Percentiles rank a stretch among this genome's conserved stretches.
Evolutionary conservation across 2,329 filamentous ascomycete species (phyloP).

Genomic region (Didymella keratinophila): DNA sequence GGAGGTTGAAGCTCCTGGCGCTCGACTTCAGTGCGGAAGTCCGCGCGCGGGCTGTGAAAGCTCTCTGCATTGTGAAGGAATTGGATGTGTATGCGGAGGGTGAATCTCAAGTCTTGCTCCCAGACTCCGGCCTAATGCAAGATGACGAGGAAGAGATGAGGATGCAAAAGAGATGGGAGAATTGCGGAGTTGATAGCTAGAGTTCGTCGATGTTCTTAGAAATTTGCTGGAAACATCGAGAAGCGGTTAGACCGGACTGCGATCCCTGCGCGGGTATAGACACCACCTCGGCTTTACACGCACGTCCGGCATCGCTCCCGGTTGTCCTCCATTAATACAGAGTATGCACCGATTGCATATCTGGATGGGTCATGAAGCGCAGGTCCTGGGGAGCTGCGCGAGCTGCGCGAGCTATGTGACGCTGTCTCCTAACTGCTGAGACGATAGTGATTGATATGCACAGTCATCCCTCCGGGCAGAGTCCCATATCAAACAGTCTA

Average conservation of each 20-base stretch:
- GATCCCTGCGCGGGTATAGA: constrained; percentile 16
- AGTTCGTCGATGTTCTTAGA: constrained; percentile 26
- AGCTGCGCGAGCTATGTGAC: no score
- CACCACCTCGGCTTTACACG: constrained; percentile 16
- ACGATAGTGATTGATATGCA: no score
- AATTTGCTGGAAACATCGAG: constrained; percentile 33
- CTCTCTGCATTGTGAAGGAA: constrained; percentile 84
- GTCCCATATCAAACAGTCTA: no score
- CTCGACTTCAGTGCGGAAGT: constrained; percentile 78
- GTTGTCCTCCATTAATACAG: background rate
- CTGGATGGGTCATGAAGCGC: no score
- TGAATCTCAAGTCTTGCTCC: constrained; percentile 44
- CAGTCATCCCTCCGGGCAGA: no score
- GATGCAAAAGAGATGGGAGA: constrained; percentile 26
- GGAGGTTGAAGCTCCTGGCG: constrained; percentile 69
- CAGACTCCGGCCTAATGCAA: constrained; percentile 49
- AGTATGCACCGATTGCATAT: no score
- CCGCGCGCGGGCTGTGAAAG: constrained; percentile 81
- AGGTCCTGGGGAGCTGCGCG: no score
- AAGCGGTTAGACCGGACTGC: constrained; percentile 23
- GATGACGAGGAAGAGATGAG: constrained; percentile 40
- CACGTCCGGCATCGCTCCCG: constrained; percentile 14
- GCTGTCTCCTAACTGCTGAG: no score
- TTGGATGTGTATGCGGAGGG: constrained; percentile 29
- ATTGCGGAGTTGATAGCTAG: constrained; percentile 32